Evolutionary conservation across 2,329 filamentous ascomycete species (phyloP).

Genomic region (Alternaria arborescens): DNA sequence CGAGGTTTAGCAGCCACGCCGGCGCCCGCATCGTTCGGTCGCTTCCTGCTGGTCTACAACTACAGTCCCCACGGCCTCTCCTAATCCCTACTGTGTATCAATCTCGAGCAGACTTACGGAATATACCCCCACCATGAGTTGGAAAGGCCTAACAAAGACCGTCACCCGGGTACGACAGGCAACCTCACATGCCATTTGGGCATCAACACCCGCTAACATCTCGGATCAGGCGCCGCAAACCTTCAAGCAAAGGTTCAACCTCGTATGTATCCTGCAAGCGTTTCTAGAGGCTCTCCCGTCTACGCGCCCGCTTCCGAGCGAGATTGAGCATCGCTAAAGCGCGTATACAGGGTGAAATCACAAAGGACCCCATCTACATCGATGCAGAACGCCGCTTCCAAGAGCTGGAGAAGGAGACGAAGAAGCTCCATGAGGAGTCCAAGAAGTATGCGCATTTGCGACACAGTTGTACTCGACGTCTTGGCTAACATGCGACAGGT

Average conservation of each 20-base stretch:
- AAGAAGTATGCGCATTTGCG: slow-evolving; percentile 67
- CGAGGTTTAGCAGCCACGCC: slow-evolving; percentile 30
- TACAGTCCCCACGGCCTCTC: slow-evolving; percentile 11
- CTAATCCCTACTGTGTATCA: slow-evolving; percentile 14
- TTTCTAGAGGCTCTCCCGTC: not conserved
- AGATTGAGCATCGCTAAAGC: slow-evolving; percentile 31
- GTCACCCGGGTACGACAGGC: slow-evolving; percentile 74
- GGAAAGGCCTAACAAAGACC: slow-evolving; percentile 94
- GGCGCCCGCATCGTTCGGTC: slow-evolving; percentile 34
- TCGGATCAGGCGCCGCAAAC: slow-evolving; percentile 78
- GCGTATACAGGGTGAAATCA: slow-evolving; percentile 75
- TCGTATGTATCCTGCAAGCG: slow-evolving; percentile 57
- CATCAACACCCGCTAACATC: slow-evolving; percentile 33
- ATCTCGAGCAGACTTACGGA: slow-evolving; percentile 11
- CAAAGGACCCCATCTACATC: slow-evolving; percentile 92
- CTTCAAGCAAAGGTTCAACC: slow-evolving; percentile 90
- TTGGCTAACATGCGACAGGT: slow-evolving; percentile 57
- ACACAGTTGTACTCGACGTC: not conserved
- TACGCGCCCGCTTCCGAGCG: slow-evolving; percentile 32
- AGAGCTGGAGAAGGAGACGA: slow-evolving; percentile 94
- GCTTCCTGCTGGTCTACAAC: slow-evolving; percentile 11
- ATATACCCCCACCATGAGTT: slow-evolving; percentile 74
- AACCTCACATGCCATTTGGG: slow-evolving; percentile 18
- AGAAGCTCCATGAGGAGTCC: slow-evolving; percentile 95
- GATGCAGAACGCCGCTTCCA: slow-evolving; percentile 94